Base-by-base conservation (phyloP, 2,329 filamentous ascomycete genomes). In the Pseudohalonectria lignicola region DNA sequence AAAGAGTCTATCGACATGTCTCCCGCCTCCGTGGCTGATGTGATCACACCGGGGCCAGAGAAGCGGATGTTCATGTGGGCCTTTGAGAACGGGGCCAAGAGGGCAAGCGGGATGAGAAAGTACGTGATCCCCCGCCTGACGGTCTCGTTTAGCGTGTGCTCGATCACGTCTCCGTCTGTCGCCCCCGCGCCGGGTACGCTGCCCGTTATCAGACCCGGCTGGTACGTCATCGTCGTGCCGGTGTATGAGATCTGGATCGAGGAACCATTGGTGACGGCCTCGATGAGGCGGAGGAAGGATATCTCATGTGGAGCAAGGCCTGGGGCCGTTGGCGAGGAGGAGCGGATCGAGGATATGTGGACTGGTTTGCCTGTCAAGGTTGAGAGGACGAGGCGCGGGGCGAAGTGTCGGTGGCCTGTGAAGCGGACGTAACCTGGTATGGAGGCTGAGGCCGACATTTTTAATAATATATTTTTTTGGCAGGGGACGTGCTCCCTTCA, bases 171-270 rank as follows among this genome's bases (percentile, higher is more conserved):
- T 50, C 78, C 74, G 34, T 74, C 61, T 13, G 63, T 67, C 28
- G 84, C 80, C 50, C 86, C 86, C 36, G 80, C 72, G 15, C 86
- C 86, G 16, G 83, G 70, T 18, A 83, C 77, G 34, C 80, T 82
- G 44, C 92, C 92, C 0, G 86, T 92, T 52, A 98, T 93, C 30
- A 98, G 69, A 26, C 92, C 92, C 0, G 92, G 92, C 47, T 85
- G 82, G 63, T 93, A 98, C 28, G 88, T 81, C 40, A 98, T 75
- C 1, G 86, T 88, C 1, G 92, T 96, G 55, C 92, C 92, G 2
- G 87, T 95, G 64, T 94, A 92, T 10, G 87, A 94, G 49, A 98
- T 94, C 53, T 95, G 88, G 64, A 96, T 86, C 40, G 83, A 79
- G 41, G 84, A 85, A 62, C 92, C 92, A 68, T 98, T 98, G 53